These are phyloP conservation scores for Musa beccarii DNA, from an alignment of 176 grass and related monocot genomes.

Conservation along the genomic window DNA sequence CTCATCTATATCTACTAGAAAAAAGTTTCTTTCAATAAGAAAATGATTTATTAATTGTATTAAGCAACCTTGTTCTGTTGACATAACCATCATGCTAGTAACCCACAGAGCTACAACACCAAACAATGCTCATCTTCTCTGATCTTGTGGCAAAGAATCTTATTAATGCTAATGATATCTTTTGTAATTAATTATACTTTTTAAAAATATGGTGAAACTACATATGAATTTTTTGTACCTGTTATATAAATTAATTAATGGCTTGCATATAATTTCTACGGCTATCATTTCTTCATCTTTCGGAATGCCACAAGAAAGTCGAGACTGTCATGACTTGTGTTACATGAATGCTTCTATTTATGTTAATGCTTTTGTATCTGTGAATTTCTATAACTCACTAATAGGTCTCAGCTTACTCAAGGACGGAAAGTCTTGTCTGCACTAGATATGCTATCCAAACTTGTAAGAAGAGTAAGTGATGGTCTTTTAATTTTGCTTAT, in stretches of 20 bases:
- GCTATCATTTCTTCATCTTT: no score
- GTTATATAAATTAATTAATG: neutral
- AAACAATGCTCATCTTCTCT: neutral
- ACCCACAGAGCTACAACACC: neutral
- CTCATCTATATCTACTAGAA: neutral
- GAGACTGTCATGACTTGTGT: neutral
- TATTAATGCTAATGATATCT: no score
- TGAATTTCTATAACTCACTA: neutral
- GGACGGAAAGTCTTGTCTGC: constrained; percentile 74
- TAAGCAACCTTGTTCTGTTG: neutral
- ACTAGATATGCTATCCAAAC: constrained; percentile 70
- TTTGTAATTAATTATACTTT: no score
- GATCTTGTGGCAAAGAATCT: no score
- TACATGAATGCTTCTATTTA: neutral
- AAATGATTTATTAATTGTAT: neutral
- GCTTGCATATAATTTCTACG: no score
- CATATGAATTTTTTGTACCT: neutral
- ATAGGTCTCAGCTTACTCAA: constrained; percentile 86
- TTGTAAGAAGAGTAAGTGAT: constrained; percentile 73
- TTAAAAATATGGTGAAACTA: neutral
- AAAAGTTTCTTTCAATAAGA: neutral
- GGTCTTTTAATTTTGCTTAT: neutral
- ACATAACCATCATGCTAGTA: neutral
- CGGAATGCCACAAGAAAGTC: no score
- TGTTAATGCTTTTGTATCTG: neutral